These are phyloP conservation scores for Apocynum venetum DNA, from an alignment of 257 asterid genomes.

Conservation along the genomic window DNA sequence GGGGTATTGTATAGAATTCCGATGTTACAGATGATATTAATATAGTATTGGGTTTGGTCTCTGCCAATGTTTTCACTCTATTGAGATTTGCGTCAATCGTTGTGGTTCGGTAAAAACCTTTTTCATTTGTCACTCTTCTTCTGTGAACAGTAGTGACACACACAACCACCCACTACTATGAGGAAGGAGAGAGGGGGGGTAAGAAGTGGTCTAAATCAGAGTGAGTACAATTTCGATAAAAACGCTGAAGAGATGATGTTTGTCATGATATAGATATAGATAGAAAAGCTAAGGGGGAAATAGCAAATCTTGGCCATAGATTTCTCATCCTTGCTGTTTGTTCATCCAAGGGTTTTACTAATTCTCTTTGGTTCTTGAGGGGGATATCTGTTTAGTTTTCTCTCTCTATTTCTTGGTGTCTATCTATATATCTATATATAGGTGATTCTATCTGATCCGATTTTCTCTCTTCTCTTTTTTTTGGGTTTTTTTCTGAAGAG, in stretches of 20 bases:
- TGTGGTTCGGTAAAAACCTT: constrained; percentile 7
- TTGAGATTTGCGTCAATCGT: constrained; percentile 46
- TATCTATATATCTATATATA: constrained; percentile 25
- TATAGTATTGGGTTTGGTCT: background rate
- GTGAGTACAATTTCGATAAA: constrained; percentile 13
- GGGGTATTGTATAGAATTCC: constrained; percentile 25
- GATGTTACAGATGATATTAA: constrained; percentile 15
- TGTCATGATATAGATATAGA: constrained; percentile 29
- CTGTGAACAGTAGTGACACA: background rate
- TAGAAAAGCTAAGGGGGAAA: background rate
- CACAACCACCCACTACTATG: background rate
- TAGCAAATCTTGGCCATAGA: constrained; percentile 47
- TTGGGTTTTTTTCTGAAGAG: constrained; percentile 16
- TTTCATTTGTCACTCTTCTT: background rate
- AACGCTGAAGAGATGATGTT: constrained; percentile 20
- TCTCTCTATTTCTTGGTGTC: background rate
- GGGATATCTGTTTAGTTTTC: constrained; percentile 10
- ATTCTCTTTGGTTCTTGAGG: constrained; percentile 13
- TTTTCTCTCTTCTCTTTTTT: constrained; percentile 18
- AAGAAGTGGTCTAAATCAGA: constrained; percentile 5
- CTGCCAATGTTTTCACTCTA: background rate
- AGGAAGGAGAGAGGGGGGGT: background rate
- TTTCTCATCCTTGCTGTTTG: constrained; percentile 41
- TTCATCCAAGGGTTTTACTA: constrained; percentile 2
- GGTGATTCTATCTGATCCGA: constrained; percentile 30